Conservation (phyloP, 768 basidiomycete genomes). For the Lactarius sp. region DNA sequence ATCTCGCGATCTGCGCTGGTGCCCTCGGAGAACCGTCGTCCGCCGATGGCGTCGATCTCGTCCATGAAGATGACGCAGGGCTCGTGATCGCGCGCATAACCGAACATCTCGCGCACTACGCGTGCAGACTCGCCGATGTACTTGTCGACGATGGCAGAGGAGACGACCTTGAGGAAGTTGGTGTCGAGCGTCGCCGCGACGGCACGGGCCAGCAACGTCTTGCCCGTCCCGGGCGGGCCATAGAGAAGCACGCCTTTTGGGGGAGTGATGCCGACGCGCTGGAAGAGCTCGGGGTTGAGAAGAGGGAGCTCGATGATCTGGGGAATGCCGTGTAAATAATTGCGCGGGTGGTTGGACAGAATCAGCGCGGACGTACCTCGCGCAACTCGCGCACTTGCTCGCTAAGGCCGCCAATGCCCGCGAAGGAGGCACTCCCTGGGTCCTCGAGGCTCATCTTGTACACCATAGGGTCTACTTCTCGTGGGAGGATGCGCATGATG, state of each 20-base stretch:
- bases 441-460: slow-evolving; percentile 99
- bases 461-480: slow-evolving; percentile 96
- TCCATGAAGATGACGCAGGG: slow-evolving; percentile 99
- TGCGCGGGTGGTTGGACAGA: background rate
- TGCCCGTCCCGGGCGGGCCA: slow-evolving; percentile 95
- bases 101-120: slow-evolving; percentile 97
- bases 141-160: slow-evolving; percentile 96
- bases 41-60: slow-evolving; percentile 97
- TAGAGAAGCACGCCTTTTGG: slow-evolving; percentile 96
- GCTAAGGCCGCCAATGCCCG: slow-evolving; percentile 91
- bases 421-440: slow-evolving; percentile 91
- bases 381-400: slow-evolving; percentile 97
- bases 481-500: slow-evolving; percentile 96
- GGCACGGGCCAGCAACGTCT: slow-evolving; percentile 90
- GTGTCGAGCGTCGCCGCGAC: slow-evolving; percentile 94
- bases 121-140: slow-evolving; percentile 98
- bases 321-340: background rate
- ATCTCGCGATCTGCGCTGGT: slow-evolving; percentile 98
- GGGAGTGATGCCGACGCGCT: slow-evolving; percentile 93
- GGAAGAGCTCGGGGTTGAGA: slow-evolving; percentile 89
- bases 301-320: slow-evolving; percentile 95
- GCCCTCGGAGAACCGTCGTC: slow-evolving; percentile 84
- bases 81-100: slow-evolving; percentile 95
- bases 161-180: slow-evolving; percentile 98
- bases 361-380: slow-evolving; percentile 54